A percentile compares a stretch with the other conserved stretches of the same genome.
Evolutionary conservation across 2,329 filamentous ascomycete genomes (phyloP).

Genomic region (Colletotrichum brevisporum): DNA sequence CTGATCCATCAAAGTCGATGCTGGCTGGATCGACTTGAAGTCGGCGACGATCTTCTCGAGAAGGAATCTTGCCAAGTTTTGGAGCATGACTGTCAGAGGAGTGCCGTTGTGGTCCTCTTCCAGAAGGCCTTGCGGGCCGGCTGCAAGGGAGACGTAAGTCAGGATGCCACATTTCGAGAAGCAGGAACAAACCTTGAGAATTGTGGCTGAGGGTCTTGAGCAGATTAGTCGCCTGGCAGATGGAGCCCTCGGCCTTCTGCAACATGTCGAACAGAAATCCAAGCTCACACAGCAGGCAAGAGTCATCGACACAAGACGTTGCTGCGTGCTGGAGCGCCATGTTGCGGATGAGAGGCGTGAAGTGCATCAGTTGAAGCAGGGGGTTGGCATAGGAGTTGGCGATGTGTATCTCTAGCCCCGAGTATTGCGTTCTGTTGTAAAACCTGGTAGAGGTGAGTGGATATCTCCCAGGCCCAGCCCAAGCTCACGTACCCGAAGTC

Average conservation of each 20-base stretch:
- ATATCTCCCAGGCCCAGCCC: too few relatives aligned
- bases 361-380: conserved; percentile 90
- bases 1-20: conserved; percentile 78
- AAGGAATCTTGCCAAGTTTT: conserved; percentile 88
- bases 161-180: not conserved
- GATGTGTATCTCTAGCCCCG: conserved; percentile 95
- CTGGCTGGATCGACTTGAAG: conserved; percentile 76
- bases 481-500: conserved; percentile 84
- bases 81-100: conserved; percentile 84
- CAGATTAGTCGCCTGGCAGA: conserved; percentile 96
- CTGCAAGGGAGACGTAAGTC: conserved; percentile 55
- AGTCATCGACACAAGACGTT: conserved; percentile 84
- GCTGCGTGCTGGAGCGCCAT: conserved; percentile 90
- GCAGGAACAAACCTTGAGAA: conserved; percentile 72
- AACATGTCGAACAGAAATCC: conserved; percentile 98
- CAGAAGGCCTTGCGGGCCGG: conserved; percentile 81
- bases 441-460: conserved; percentile 69
- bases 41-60: conserved; percentile 85
- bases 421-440: conserved; percentile 94
- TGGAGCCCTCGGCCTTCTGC: conserved; percentile 92
- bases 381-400: conserved; percentile 97
- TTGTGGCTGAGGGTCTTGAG: conserved; percentile 90
- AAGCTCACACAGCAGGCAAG: conserved; percentile 92
- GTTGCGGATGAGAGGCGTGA: conserved; percentile 90
- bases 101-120: conserved; percentile 85